Conservation (phyloP, 139 green algal genomes). For the Chlorella vulgaris region DNA sequence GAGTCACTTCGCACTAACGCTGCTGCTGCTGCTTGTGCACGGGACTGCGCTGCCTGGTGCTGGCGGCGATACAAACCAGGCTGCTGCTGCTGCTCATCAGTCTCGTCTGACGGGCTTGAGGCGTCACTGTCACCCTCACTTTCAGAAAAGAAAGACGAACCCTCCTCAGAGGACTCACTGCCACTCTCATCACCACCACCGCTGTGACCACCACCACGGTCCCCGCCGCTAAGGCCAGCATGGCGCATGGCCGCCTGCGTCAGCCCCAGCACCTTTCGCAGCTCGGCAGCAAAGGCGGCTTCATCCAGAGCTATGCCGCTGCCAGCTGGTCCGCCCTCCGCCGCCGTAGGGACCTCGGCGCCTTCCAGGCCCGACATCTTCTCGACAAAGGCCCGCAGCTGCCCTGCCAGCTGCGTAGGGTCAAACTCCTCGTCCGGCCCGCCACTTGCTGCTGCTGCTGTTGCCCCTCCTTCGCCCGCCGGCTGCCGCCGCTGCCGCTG, state of each 20-base stretch:
- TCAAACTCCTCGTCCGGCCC: constrained; percentile 43
- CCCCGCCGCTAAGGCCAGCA: background rate
- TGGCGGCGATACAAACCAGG: too few species aligned
- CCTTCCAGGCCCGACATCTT: constrained; percentile 52
- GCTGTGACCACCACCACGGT: background rate
- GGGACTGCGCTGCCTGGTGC: too few species aligned
- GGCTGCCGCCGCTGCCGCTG: constrained; percentile 1
- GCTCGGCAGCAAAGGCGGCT: constrained; percentile 44
- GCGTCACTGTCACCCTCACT: too few species aligned
- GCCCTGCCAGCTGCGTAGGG: constrained; percentile 44
- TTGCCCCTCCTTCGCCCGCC: constrained; percentile 26
- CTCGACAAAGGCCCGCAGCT: constrained; percentile 60
- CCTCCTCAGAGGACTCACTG: constrained; percentile 45
- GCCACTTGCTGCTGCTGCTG: background rate
- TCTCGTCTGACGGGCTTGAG: too few species aligned
- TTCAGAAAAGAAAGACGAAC: constrained; percentile 47
- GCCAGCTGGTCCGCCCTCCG: background rate
- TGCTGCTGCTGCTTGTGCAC: too few species aligned
- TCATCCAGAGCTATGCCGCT: constrained; percentile 37
- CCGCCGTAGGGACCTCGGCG: constrained; percentile 47
- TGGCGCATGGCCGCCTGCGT: background rate
- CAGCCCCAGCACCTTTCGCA: constrained; percentile 42
- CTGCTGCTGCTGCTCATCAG: too few species aligned
- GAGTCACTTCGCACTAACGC: too few species aligned
- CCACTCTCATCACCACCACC: background rate